These are phyloP conservation scores for Thraustochytrium striatum DNA, from an alignment of 352 stramenopile genomes.

Conservation along the genomic window DNA sequence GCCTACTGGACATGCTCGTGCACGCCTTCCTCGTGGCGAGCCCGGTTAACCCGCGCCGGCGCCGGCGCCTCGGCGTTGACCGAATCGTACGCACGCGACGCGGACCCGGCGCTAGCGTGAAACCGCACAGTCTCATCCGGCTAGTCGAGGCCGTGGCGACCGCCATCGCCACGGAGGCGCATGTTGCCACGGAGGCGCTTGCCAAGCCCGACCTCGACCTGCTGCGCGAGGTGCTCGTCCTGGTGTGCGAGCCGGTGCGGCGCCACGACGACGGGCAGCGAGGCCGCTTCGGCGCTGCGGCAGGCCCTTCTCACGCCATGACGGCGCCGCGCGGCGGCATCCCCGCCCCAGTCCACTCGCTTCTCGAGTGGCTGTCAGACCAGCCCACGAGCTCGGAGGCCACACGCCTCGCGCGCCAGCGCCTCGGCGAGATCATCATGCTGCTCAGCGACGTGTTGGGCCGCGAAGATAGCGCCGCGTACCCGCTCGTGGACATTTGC, in stretches of 20 bases:
- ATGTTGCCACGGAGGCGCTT: constrained; percentile 24
- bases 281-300: too few relatives aligned
- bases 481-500: constrained; percentile 39
- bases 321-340: constrained; percentile 10
- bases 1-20: constrained; percentile 35
- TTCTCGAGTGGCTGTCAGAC: constrained; percentile 44
- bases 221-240: constrained; percentile 28
- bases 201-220: constrained; percentile 43
- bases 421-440: constrained; percentile 40
- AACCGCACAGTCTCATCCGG: neutral
- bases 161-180: constrained; percentile 37
- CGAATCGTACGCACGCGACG: constrained; percentile 21
- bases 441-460: constrained; percentile 40
- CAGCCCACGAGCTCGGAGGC: neutral
- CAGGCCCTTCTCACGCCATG: neutral
- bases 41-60: constrained; percentile 40
- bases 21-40: constrained; percentile 32
- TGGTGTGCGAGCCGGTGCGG: constrained; percentile 30
- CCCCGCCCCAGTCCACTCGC: constrained; percentile 32
- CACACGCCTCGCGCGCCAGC: constrained; percentile 22
- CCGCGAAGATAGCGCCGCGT: constrained; percentile 18
- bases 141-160: constrained; percentile 44
- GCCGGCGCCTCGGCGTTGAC: constrained; percentile 36
- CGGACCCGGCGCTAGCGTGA: neutral
- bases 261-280: neutral